Conservation (phyloP, 2,329 filamentous ascomycete species). For the Westerdykella aurantiaca region DNA sequence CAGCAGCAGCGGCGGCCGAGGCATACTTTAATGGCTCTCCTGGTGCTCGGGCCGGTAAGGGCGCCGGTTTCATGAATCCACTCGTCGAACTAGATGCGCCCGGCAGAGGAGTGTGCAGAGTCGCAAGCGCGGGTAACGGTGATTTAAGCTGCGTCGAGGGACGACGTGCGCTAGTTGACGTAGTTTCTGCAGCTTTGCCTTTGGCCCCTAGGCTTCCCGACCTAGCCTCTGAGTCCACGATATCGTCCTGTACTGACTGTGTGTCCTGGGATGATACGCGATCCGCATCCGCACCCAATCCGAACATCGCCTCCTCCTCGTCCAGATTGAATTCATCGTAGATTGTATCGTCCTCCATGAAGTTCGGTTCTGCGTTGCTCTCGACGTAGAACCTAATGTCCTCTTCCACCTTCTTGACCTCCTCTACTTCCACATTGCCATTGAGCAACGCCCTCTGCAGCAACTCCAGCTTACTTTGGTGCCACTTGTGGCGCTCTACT, state of each 20-base stretch:
- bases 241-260: conserved; percentile 84
- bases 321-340: conserved; percentile 92
- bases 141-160: conserved; percentile 91
- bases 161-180: conserved; percentile 55
- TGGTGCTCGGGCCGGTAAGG: conserved; percentile 73
- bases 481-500: conserved; percentile 94
- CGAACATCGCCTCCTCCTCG: conserved; percentile 84
- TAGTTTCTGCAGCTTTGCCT: conserved; percentile 57
- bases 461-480: conserved; percentile 86
- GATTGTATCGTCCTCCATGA: conserved; percentile 86
- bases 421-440: conserved; percentile 77
- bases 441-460: conserved; percentile 88
- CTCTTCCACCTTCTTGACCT: conserved; percentile 84
- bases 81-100: conserved; percentile 55
- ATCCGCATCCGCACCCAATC: conserved; percentile 74
- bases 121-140: conserved; percentile 85
- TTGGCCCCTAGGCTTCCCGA: conserved; percentile 46
- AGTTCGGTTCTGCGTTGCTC: conserved; percentile 82
- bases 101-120: conserved; percentile 69
- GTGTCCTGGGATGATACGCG: conserved; percentile 91
- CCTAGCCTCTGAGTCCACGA: conserved; percentile 54
- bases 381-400: conserved; percentile 93
- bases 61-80: conserved; percentile 83
- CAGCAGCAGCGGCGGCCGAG: conserved; percentile 88
- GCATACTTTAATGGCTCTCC: conserved; percentile 95